Percentiles rank a stretch among this genome's conserved stretches.
These are phyloP conservation scores for Polygonum maritimum DNA, from an alignment of 148 eudicot species.

Conservation along the genomic window DNA sequence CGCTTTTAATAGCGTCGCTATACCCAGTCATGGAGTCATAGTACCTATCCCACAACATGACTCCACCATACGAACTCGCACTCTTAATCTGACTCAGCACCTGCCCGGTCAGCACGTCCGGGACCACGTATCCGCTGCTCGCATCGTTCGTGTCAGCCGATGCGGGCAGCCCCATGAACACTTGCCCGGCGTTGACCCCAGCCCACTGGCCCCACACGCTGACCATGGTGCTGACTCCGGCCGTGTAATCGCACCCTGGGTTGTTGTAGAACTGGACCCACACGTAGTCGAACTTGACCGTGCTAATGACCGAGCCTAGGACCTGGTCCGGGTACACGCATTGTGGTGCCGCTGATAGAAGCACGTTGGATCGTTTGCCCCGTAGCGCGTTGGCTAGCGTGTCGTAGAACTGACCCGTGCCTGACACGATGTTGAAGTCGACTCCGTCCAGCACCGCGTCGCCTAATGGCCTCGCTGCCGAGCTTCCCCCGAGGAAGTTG, in stretches of 20 bases:
- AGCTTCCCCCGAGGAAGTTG: too few relatives aligned
- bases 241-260: not conserved
- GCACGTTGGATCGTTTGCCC: conserved; percentile 16
- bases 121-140: conserved; percentile 23
- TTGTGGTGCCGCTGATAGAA: conserved; percentile 17
- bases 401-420: conserved; percentile 26
- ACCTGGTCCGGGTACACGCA: conserved; percentile 22
- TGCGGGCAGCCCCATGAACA: conserved; percentile 23
- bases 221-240: conserved; percentile 7
- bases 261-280: too few relatives aligned
- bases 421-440: not conserved
- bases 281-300: not conserved
- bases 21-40: not conserved
- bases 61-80: conserved; percentile 8
- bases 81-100: conserved; percentile 1
- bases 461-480: too few relatives aligned
- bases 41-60: conserved; percentile 11
- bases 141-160: conserved; percentile 12
- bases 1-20: not conserved
- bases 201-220: conserved; percentile 24
- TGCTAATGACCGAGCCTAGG: conserved; percentile 18
- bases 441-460: too few relatives aligned
- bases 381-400: conserved; percentile 29
- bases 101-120: conserved; percentile 4
- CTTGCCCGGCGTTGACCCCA: conserved; percentile 1